Evolutionary conservation across 1,284 basidiomycete genomes (phyloP).

Genomic region (Sanghuangporus weigelae): DNA sequence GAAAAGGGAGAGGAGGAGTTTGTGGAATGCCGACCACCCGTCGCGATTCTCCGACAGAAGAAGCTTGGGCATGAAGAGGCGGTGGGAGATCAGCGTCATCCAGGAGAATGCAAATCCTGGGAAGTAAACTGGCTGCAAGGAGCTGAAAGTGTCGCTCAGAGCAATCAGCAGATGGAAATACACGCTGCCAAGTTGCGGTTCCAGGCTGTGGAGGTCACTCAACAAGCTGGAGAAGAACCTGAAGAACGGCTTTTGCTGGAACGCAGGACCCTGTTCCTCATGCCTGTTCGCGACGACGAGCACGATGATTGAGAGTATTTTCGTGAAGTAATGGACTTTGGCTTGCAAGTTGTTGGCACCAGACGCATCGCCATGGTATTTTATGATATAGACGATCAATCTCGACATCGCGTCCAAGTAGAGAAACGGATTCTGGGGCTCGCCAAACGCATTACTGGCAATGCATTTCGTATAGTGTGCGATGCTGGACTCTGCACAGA

Average conservation of each 20-base stretch:
- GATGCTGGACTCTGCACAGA: slow-evolving; percentile 94
- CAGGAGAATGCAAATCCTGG: slow-evolving; percentile 98
- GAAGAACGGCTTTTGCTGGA: slow-evolving; percentile 98
- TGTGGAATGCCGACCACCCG: slow-evolving; percentile 97
- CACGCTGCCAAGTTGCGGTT: slow-evolving; percentile 76
- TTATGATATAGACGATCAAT: slow-evolving; percentile 97
- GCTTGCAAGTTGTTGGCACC: slow-evolving; percentile 88
- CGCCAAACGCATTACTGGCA: slow-evolving; percentile 66
- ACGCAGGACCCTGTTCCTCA: slow-evolving; percentile 85
- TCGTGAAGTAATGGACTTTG: slow-evolving; percentile 95
- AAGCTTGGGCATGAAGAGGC: slow-evolving; percentile 96
- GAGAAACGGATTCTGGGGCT: slow-evolving; percentile 63
- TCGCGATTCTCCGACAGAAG: slow-evolving; percentile 80
- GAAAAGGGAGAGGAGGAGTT: slow-evolving; percentile 87
- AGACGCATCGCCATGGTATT: slow-evolving; percentile 93
- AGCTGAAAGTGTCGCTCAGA: slow-evolving; percentile 94
- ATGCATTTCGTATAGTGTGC: slow-evolving; percentile 88
- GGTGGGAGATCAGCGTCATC: slow-evolving; percentile 94
- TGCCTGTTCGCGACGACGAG: slow-evolving; percentile 93
- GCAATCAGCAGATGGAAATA: slow-evolving; percentile 89
- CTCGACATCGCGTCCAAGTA: slow-evolving; percentile 95
- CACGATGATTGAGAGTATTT: slow-evolving; percentile 96
- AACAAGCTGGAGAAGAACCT: slow-evolving; percentile 97
- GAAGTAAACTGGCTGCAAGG: slow-evolving; percentile 94
- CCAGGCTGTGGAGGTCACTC: slow-evolving; percentile 85